Percentiles rank a stretch among this genome's conserved stretches.
These are phyloP conservation scores for Kwoniella dendrophila DNA, from an alignment of 768 basidiomycete species.

Conservation along the genomic window DNA sequence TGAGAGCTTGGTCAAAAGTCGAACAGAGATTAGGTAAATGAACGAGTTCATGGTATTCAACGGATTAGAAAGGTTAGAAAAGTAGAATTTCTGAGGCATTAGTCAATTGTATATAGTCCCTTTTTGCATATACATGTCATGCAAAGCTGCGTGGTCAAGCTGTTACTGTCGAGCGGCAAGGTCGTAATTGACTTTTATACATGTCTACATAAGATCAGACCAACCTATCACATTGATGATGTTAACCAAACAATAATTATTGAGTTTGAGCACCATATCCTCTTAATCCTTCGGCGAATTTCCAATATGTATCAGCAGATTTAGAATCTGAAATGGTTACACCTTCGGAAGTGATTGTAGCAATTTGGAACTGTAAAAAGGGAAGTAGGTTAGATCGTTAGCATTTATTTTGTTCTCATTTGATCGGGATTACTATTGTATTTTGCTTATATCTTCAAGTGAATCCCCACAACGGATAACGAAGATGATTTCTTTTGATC, in stretches of 20 bases:
- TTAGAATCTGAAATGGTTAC: slow-evolving; percentile 77
- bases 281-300: slow-evolving; percentile 82
- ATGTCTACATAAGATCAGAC: no score
- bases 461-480: no score
- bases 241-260: slow-evolving; percentile 56
- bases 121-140: slow-evolving; percentile 8
- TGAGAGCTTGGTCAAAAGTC: slow-evolving; percentile 36
- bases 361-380: slow-evolving; percentile 86
- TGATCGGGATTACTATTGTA: no score
- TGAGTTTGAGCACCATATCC: slow-evolving; percentile 88
- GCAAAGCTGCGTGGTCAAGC: no score
- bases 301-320: slow-evolving; percentile 77
- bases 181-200: no score
- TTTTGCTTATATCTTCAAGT: no score
- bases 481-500: no score
- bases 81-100: neutral
- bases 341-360: slow-evolving; percentile 77
- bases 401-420: no score
- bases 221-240: neutral
- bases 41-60: neutral
- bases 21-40: slow-evolving; percentile 25
- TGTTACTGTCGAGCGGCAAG: no score
- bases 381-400: neutral
- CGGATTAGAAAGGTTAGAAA: neutral
- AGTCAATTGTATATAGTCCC: slow-evolving; percentile 17